A percentile compares a stretch with the other conserved stretches of the same genome.
phyloP scores from a whole-genome alignment of 805 yeast species.

The Torulaspora maleeae region DNA sequence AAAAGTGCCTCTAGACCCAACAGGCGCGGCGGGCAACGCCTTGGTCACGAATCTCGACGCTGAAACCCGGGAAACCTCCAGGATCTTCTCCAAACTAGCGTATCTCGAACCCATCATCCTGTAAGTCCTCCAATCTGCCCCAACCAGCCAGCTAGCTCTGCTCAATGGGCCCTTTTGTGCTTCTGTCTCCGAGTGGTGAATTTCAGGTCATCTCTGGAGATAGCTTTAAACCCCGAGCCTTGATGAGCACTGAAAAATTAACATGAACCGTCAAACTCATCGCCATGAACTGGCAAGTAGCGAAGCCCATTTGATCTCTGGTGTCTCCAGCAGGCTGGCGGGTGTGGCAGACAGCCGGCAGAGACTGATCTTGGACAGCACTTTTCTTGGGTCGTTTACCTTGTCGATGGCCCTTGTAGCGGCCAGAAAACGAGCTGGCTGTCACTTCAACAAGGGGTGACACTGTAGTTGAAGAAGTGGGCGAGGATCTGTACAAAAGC shows the following conservation, averaged over 20 bases:
- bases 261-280: background rate
- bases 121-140: background rate
- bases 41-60: constrained; percentile 23
- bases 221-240: background rate
- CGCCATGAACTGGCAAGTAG: background rate
- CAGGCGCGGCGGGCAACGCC: constrained; percentile 37
- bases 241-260: background rate
- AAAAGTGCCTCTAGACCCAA: constrained; percentile 60
- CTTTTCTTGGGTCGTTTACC: background rate
- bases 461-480: background rate
- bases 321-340: background rate
- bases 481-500: background rate
- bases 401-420: background rate
- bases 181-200: too few relatives aligned
- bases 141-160: background rate
- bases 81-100: constrained; percentile 20
- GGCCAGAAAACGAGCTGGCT: background rate
- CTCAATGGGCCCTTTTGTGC: background rate
- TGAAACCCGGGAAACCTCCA: constrained; percentile 21
- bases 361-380: too few relatives aligned
- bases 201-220: background rate
- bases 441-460: background rate
- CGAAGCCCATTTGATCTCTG: background rate
- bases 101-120: constrained; percentile 5
- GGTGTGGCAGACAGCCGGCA: too few relatives aligned